Conservation (phyloP, 139 green algal genomes). For the Picochlorum sp. region DNA sequence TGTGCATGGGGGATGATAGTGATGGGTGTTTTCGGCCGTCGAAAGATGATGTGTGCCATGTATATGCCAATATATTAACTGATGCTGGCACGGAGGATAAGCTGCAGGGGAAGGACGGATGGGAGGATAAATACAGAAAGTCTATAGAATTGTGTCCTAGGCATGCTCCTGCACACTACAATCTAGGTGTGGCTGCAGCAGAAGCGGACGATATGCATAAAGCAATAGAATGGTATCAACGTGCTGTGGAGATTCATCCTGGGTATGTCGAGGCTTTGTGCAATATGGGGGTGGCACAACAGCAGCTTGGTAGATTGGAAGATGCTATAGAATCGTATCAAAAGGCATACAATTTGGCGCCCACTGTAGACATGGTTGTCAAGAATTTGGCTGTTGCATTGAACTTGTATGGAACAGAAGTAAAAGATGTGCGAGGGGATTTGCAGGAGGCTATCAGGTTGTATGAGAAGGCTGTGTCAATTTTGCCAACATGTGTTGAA, state of each 20-base stretch:
- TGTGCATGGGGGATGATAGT: slow-evolving; percentile 8
- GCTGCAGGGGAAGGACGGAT: slow-evolving; percentile 25
- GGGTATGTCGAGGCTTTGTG: slow-evolving; percentile 77
- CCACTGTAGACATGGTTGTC: slow-evolving; percentile 40
- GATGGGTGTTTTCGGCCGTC: neutral
- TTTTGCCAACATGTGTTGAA: slow-evolving; percentile 56
- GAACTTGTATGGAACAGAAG: slow-evolving; percentile 61
- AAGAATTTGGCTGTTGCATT: slow-evolving; percentile 82
- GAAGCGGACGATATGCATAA: slow-evolving; percentile 19
- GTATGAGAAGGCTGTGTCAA: slow-evolving; percentile 60
- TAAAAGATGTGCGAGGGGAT: slow-evolving; percentile 33
- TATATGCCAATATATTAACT: slow-evolving; percentile 68
- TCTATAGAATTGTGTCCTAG: slow-evolving; percentile 29
- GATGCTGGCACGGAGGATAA: slow-evolving; percentile 79
- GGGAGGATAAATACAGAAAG: slow-evolving; percentile 11
- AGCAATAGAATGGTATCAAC: slow-evolving; percentile 34
- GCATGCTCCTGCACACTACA: slow-evolving; percentile 64
- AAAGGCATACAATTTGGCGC: slow-evolving; percentile 47
- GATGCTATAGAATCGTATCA: slow-evolving; percentile 75
- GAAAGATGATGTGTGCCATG: slow-evolving; percentile 14
- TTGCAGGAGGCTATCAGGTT: slow-evolving; percentile 34
- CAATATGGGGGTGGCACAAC: slow-evolving; percentile 85
- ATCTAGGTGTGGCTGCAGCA: slow-evolving; percentile 49
- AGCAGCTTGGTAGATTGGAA: slow-evolving; percentile 53
- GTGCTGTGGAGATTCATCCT: slow-evolving; percentile 41